Conservation (phyloP, 805 yeast species). For the Ascoidea tarda region DNA sequence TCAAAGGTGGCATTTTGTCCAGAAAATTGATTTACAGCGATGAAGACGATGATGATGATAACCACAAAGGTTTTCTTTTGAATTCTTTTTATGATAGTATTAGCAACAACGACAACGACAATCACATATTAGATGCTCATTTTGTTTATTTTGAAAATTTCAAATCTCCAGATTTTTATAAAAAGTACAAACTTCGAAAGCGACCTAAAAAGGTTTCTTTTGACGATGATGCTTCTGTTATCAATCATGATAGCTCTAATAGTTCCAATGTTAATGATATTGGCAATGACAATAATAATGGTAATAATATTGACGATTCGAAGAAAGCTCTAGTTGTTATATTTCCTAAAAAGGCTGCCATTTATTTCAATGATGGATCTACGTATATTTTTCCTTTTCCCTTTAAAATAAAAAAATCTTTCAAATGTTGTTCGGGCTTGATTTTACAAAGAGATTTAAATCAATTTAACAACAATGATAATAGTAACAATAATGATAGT, state of each 20-base stretch:
- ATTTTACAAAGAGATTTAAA: constrained; percentile 37
- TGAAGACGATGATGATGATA: constrained; percentile 23
- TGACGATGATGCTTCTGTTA: constrained; percentile 30
- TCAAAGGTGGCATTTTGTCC: constrained; percentile 33
- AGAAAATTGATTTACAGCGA: constrained; percentile 36
- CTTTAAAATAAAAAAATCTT: constrained; percentile 43
- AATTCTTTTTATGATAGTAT: background rate
- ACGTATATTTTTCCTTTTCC: constrained; percentile 55
- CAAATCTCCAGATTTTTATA: too few relatives aligned
- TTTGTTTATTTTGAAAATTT: background rate
- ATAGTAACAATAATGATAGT: background rate
- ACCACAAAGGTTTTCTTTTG: background rate
- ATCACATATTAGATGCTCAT: background rate
- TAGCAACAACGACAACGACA: background rate
- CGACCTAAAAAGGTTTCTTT: background rate
- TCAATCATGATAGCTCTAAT: background rate
- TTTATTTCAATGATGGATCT: constrained; percentile 48
- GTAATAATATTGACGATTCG: constrained; percentile 9
- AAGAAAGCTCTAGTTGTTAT: constrained; percentile 43
- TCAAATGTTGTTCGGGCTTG: constrained; percentile 56
- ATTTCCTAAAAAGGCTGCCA: constrained; percentile 41
- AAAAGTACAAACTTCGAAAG: background rate
- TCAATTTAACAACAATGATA: constrained; percentile 5
- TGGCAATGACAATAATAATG: constrained; percentile 28
- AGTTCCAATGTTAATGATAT: constrained; percentile 10